These are phyloP conservation scores for Spathaspora boniae DNA, from an alignment of 805 yeast genomes.

Conservation along the genomic window DNA sequence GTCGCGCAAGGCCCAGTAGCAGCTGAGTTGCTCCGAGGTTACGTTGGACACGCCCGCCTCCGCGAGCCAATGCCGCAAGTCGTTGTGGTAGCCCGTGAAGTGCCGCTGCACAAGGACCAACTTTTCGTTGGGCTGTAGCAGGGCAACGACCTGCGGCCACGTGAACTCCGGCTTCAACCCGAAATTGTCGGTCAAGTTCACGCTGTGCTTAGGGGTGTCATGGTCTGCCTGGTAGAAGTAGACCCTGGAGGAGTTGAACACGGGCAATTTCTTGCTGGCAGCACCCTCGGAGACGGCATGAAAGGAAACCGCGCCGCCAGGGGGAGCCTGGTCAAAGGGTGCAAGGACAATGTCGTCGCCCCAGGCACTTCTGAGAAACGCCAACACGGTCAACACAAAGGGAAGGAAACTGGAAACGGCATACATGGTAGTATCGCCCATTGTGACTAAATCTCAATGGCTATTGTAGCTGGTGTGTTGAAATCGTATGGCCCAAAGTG, in stretches of 20 bases:
- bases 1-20: conserved; percentile 23
- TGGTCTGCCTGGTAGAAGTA: conserved; percentile 11
- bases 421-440: no score
- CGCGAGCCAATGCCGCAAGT: no score
- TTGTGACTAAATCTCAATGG: no score
- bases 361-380: no score
- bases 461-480: no score
- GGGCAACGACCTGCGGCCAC: conserved; percentile 20
- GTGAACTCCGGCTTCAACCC: conserved; percentile 18
- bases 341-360: no score
- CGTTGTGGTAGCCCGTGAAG: conserved; percentile 33
- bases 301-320: no score
- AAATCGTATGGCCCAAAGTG: no score
- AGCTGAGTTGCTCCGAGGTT: conserved; percentile 19
- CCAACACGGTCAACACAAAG: no score
- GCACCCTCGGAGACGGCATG: no score
- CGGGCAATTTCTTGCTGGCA: conserved; percentile 11
- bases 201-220: conserved; percentile 1
- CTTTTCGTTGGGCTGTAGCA: conserved; percentile 15
- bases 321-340: no score
- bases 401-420: no score
- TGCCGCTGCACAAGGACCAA: conserved; percentile 30
- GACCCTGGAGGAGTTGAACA: conserved; percentile 2
- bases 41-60: conserved; percentile 13
- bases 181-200: conserved; percentile 14